Evolutionary conservation across 2,329 filamentous ascomycete genomes (phyloP), one percentile per base, ranked within the genome.

Genomic region (Didymella exigua): DNA sequence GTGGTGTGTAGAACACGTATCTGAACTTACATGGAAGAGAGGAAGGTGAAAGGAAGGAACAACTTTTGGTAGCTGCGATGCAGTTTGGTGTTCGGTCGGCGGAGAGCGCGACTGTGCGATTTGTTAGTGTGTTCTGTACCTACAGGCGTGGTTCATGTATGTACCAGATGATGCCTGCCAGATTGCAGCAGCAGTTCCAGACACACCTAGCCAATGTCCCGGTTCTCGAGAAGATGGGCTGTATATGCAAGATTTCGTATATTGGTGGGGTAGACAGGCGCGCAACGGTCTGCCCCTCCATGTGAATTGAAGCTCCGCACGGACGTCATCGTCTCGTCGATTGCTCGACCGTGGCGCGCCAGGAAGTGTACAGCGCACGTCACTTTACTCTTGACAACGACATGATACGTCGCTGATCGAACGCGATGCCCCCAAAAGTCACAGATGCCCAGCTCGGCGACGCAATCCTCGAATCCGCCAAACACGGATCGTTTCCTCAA

Each of bases 381-480:
- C 30, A 27, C 23, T 40, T 41, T 36, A 23, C 23, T 16, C 40
- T 18, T n/a, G 36, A 38, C 31, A 40, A 53, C 54, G 60, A 61
- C 51, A 68, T 68, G 66, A 61, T 36, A 56, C 31, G 23, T 41
- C 27, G 7, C 14, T 56, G 29, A 42, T 36, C 60, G 54, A 42
- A 34, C 34, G 36, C 55, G 55, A 75, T 75, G 72, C 40, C 69
- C 45, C 60, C 62, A 47, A 60, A 65, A 57, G 60, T 67, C 38
- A 69, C 70, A 19, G 62, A 70, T 36, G 63, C 74, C 24, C 67
- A 70, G 44, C 73, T 88, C 49, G 84, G 84, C 61, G 79, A 83
- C 57, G 85, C 86, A 4, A 76, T 91, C 36, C 83, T 91, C 52
- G 78, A 85, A 56, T 90, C 88, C 65, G 82, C 89, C 49, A 75